Evolutionary conservation across 1,284 basidiomycete genomes (phyloP).

Genomic region (Xanthoconium separans): DNA sequence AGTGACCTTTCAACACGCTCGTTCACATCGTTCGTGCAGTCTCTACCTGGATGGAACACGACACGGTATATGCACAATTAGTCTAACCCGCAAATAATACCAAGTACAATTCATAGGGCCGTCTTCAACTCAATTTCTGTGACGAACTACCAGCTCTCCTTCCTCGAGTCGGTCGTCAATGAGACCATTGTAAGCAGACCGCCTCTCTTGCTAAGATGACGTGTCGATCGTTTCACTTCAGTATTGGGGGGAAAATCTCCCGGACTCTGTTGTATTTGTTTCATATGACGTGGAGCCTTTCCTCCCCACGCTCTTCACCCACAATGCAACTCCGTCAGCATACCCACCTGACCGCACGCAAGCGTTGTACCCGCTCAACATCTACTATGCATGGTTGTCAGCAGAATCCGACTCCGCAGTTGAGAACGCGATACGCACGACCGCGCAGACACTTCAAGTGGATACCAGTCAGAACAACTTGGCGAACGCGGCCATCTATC

Average conservation of each 20-base stretch:
- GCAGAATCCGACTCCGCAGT: constrained; percentile 38
- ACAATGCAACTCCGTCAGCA: constrained; percentile 40
- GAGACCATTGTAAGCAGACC: constrained; percentile 11
- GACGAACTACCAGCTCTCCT: constrained; percentile 2
- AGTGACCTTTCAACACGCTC: constrained; percentile 34
- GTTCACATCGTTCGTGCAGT: constrained; percentile 32
- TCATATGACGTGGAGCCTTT: constrained; percentile 60
- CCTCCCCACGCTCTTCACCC: constrained; percentile 43
- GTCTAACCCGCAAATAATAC: neutral
- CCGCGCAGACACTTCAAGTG: constrained; percentile 35
- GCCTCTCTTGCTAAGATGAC: neutral
- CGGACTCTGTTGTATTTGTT: constrained; percentile 20
- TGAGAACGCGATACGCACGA: constrained; percentile 39
- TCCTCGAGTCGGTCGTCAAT: constrained; percentile 14
- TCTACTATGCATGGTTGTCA: constrained; percentile 46
- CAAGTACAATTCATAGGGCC: neutral
- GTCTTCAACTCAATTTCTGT: constrained; percentile 19
- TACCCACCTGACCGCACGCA: constrained; percentile 46
- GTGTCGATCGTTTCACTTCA: neutral
- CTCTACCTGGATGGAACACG: neutral
- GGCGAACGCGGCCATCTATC: constrained; percentile 42
- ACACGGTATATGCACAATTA: constrained; percentile 3
- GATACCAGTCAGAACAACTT: constrained; percentile 7
- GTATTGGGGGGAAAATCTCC: constrained; percentile 4
- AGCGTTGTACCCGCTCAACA: constrained; percentile 44